Base-by-base conservation (phyloP, 176 grass and related monocot species). In the Oryza rufipogon region DNA sequence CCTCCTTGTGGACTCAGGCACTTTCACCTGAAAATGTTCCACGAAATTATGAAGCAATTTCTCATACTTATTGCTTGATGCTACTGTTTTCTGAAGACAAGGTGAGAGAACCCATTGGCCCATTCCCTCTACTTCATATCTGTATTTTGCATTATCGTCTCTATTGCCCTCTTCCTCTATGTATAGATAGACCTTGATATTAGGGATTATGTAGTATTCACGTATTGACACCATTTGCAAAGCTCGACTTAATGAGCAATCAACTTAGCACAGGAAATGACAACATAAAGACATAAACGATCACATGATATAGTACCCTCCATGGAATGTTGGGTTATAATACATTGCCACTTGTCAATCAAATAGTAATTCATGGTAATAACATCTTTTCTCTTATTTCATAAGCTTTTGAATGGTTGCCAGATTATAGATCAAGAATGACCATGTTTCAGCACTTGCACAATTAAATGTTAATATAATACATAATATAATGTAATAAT, bases 31-130 rank as follows among this genome's bases (percentile, higher is more conserved):
- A 95, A 36, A 98, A 95, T 84, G 52, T 74, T 88, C 96, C 96
- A 17, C 85, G 65, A 82, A 98, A 92, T 71, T 98, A 89, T 75
- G 93, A 95, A 80, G 96, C 96, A 54, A 95, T 98, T 67, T 92
- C 93, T 85, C 93, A 98, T 74, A 98, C 96, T 34, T 98, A 90
- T 85, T 90, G 93, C 78, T 93, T 98, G 89, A 85, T 92, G 85
- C 91, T 98, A 77, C 67, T 98, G 11, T 98, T 98, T 90, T 98
- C 93, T 92, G 83, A 77, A 84, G 80, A 49, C 60, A 95, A 92
- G 96, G 96, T 98, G 73, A 89, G 38, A 74, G 10, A 68, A 60
- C 33, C 26, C 7, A 75, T 81, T 46, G 9, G 7, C 54, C 19
- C 6, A 9, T 56, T 52, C 17, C 54, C 65, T 74, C 38, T 39